Percentiles rank a stretch among this genome's conserved stretches.
phyloP scores from a whole-genome alignment of 306 rosid species.

The cucumber (Cucumis sativus) region DNA sequence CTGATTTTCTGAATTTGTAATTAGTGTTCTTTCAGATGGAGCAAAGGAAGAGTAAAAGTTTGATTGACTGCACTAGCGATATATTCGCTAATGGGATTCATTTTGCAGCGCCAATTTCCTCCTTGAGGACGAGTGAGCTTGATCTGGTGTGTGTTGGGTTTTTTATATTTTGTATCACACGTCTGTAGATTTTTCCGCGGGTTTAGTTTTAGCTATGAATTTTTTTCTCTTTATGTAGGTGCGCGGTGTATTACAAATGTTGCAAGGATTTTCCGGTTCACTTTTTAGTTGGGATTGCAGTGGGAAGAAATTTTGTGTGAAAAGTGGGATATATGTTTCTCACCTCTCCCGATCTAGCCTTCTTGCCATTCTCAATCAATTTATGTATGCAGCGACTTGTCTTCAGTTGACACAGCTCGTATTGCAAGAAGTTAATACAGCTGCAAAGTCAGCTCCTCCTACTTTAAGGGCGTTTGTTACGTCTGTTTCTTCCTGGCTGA shows the following conservation, averaged over 20 bases:
- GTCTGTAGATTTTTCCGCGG: not conserved
- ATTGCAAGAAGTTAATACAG: slow-evolving; percentile 32
- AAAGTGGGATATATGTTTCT: slow-evolving; percentile 42
- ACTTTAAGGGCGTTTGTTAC: slow-evolving; percentile 59
- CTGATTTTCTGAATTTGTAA: not conserved
- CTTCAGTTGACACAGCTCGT: slow-evolving; percentile 44
- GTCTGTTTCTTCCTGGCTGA: slow-evolving; percentile 68
- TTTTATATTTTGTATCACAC: not conserved
- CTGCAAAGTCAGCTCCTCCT: slow-evolving; percentile 34
- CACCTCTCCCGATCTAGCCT: slow-evolving; percentile 72
- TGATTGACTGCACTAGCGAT: slow-evolving; percentile 42
- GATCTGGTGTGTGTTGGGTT: slow-evolving; percentile 38
- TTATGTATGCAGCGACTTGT: slow-evolving; percentile 68
- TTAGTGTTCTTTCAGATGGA: slow-evolving; percentile 20
- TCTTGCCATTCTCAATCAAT: slow-evolving; percentile 44
- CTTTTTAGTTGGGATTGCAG: slow-evolving; percentile 52
- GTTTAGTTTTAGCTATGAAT: not conserved
- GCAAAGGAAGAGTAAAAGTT: slow-evolving; percentile 41
- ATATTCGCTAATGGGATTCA: slow-evolving; percentile 46
- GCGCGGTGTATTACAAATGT: slow-evolving; percentile 71
- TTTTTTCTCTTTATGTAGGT: slow-evolving; percentile 30
- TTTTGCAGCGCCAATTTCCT: slow-evolving; percentile 55
- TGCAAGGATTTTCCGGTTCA: slow-evolving; percentile 76
- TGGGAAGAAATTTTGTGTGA: slow-evolving; percentile 30
- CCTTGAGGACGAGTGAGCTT: slow-evolving; percentile 53